A percentile compares a stretch with the other conserved stretches of the same genome.
Evolutionary conservation across 2,329 filamentous ascomycete species (phyloP).

Genomic region (Fusarium burgessii): DNA sequence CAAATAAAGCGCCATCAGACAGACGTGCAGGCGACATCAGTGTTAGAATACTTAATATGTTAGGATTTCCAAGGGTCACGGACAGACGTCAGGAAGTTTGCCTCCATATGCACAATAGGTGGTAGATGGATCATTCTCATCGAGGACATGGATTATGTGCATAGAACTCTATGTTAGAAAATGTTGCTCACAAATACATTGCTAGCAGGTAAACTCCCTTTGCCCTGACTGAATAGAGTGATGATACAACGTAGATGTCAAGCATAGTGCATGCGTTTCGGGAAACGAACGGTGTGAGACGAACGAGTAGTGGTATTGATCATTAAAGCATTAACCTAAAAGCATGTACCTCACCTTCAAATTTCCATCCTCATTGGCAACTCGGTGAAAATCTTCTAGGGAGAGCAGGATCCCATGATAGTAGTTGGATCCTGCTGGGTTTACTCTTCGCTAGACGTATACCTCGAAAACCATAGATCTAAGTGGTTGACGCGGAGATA

Average conservation of each 20-base stretch:
- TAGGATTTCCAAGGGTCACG: conserved; percentile 44
- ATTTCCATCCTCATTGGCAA: conserved; percentile 76
- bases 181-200: conserved; percentile 30
- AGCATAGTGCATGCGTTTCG: too few relatives aligned
- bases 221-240: background rate
- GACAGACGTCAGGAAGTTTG: conserved; percentile 26
- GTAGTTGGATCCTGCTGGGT: conserved; percentile 56
- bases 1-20: conserved; percentile 21
- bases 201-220: conserved; percentile 4
- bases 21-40: conserved; percentile 25
- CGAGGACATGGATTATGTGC: conserved; percentile 25
- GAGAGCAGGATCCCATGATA: conserved; percentile 70
- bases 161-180: conserved; percentile 35
- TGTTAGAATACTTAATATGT: conserved; percentile 43
- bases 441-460: conserved; percentile 93
- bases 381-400: conserved; percentile 84
- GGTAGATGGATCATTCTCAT: conserved; percentile 23
- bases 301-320: background rate
- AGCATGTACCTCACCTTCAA: conserved; percentile 86
- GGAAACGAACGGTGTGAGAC: background rate
- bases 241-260: background rate
- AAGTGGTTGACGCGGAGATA: conserved; percentile 88
- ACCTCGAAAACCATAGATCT: conserved; percentile 84
- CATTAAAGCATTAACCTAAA: background rate
- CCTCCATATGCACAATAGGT: conserved; percentile 13